Evolutionary conservation across 148 eudicot genomes (phyloP), one percentile per base, ranked within the genome.

Genomic region (Salicornia ramosissima): DNA sequence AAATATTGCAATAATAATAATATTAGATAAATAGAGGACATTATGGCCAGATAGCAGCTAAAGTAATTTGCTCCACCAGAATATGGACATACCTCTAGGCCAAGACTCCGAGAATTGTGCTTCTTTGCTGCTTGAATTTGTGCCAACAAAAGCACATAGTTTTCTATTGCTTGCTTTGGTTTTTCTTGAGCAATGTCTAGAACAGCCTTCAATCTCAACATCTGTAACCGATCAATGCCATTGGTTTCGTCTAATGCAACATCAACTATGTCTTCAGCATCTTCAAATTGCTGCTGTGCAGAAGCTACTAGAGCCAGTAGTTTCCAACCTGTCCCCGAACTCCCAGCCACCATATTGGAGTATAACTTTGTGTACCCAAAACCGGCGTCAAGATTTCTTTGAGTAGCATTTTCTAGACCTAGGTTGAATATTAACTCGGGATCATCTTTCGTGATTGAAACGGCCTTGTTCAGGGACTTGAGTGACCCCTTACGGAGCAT

Each of bases 121-220:
- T 83, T 84, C 64, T 80, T 82, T 30, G 71, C 72, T 57, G 87
- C 82, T 66, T 84, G 98, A 82, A 90, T 77, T 51, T 81, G 81
- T 19, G 96, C 79, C 62, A 94, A 86, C 78, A 90, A 65, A 75
- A 84, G 57, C 71, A 86, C 84, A 71, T 83, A 90, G 6, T 84
- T 88, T 60, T 90, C 97, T 54, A 91, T 87, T 10, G 97, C 97
- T 70, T 83, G 96, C 82, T 83, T 94, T 69, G 96, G 97, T 30
- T 83, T 80, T 36, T 86, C 84, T 75, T 86, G 86, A 75, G 88
- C 86, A 36, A 87, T 80, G 74, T 86, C 88, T 79, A 94, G 75
- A 49, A 78, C 72, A 33, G 92, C 95, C 82, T 88, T 94, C 51
- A 88, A 72, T 70, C 90, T 83, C 45, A 90, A 79, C 51, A 88